These are phyloP conservation scores for Neonectria faginata DNA, from an alignment of 2,329 filamentous ascomycete genomes.

Conservation along the genomic window DNA sequence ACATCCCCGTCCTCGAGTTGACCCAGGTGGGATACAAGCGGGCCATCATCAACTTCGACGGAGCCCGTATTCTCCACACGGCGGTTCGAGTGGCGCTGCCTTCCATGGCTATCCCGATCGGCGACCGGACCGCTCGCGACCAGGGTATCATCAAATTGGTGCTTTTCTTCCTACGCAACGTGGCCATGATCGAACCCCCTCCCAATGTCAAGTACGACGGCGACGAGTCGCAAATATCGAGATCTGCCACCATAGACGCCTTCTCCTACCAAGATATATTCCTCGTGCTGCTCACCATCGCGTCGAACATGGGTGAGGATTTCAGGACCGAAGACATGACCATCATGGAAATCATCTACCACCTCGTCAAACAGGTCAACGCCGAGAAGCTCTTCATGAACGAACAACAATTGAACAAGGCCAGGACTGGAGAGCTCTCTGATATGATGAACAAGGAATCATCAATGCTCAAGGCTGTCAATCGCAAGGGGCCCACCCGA, in stretches of 20 bases:
- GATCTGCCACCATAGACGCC: conserved; percentile 87
- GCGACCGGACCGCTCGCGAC: conserved; percentile 82
- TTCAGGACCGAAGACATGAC: conserved; percentile 90
- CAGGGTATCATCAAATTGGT: conserved; percentile 93
- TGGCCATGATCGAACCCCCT: conserved; percentile 84
- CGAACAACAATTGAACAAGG: conserved; percentile 75
- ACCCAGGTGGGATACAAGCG: conserved; percentile 92
- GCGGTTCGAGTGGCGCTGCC: conserved; percentile 85
- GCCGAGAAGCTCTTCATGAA: conserved; percentile 87
- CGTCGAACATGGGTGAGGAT: conserved; percentile 93
- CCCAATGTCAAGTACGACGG: conserved; percentile 80
- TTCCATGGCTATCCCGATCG: conserved; percentile 81
- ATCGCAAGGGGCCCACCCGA: conserved; percentile 82
- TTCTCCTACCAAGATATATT: conserved; percentile 94
- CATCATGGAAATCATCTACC: conserved; percentile 92
- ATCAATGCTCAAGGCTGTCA: conserved; percentile 82
- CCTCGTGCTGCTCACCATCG: conserved; percentile 83
- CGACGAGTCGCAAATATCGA: conserved; percentile 90
- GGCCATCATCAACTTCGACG: conserved; percentile 85
- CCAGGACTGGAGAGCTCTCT: conserved; percentile 79
- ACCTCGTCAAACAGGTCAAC: conserved; percentile 90
- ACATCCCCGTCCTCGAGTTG: conserved; percentile 88
- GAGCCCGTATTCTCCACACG: conserved; percentile 80
- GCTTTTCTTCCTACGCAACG: conserved; percentile 88
- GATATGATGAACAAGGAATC: conserved; percentile 84